phyloP scores from a whole-genome alignment of 2,329 filamentous ascomycete genomes.

The Alternaria gansuensis region DNA sequence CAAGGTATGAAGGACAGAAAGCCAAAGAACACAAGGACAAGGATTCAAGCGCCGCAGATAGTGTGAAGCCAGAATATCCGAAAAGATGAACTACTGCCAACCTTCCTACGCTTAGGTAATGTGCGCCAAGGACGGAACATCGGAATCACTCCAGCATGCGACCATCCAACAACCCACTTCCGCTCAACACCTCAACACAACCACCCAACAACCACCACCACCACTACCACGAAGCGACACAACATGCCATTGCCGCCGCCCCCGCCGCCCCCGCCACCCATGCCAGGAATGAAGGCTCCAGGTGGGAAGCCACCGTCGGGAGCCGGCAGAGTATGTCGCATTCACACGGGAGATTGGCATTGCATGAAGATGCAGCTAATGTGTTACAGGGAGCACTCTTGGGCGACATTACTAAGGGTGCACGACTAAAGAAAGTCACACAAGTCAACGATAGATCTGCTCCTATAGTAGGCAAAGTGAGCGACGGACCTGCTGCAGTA shows the following conservation, averaged over 20 bases:
- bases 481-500: conserved; percentile 65
- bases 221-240: too few species aligned
- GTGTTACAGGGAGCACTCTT: conserved; percentile 78
- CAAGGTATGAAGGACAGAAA: not conserved
- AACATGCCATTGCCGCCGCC: too few species aligned
- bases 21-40: not conserved
- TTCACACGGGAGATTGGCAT: conserved; percentile 8
- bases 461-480: conserved; percentile 69
- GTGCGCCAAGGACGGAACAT: too few species aligned
- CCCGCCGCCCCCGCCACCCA: conserved; percentile 48
- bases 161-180: too few species aligned
- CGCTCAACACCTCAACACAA: too few species aligned
- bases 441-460: conserved; percentile 93
- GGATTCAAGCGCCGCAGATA: conserved; percentile 20
- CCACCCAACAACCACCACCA: too few species aligned
- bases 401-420: conserved; percentile 85
- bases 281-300: conserved; percentile 48
- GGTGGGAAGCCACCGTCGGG: conserved; percentile 43
- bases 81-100: too few species aligned
- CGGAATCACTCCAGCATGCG: too few species aligned
- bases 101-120: too few species aligned
- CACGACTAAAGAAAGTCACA: conserved; percentile 77
- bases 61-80: too few species aligned
- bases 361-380: conserved; percentile 37
- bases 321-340: conserved; percentile 48